Conservation (phyloP, 208 protist species). For the Trypanosoma platydactyli region DNA sequence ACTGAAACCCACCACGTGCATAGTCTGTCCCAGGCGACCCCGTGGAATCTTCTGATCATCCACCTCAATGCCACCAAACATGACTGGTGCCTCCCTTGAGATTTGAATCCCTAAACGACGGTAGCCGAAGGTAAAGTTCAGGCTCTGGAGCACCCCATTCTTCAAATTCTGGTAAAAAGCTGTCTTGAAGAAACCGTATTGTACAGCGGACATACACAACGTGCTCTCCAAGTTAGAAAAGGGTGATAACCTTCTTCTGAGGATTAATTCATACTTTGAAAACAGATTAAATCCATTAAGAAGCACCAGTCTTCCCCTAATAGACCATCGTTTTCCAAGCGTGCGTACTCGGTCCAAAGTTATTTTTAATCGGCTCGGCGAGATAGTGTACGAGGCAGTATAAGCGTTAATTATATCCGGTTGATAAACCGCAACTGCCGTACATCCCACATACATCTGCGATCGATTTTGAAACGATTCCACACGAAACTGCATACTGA, state of each 20-base stretch:
- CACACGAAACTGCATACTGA: constrained; percentile 41
- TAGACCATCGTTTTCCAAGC: constrained; percentile 60
- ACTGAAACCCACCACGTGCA: constrained; percentile 42
- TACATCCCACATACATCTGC: constrained; percentile 31
- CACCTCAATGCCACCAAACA: constrained; percentile 27
- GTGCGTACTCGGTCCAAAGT: constrained; percentile 35
- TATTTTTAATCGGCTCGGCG: constrained; percentile 48
- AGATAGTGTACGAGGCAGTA: constrained; percentile 34
- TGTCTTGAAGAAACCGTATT: constrained; percentile 60
- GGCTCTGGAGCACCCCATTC: constrained; percentile 35
- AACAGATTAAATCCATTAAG: constrained; percentile 46
- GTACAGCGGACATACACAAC: constrained; percentile 49
- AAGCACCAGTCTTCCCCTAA: constrained; percentile 49
- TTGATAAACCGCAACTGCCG: constrained; percentile 35
- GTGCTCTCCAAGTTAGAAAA: constrained; percentile 61
- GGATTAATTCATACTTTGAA: constrained; percentile 53
- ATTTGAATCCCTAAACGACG: constrained; percentile 43
- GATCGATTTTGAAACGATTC: constrained; percentile 31
- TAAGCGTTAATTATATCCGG: constrained; percentile 43
- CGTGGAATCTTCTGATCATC: constrained; percentile 27
- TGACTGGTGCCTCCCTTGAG: constrained; percentile 35
- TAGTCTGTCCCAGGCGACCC: constrained; percentile 53
- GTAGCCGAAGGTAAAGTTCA: constrained; percentile 48
- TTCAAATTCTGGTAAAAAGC: constrained; percentile 23
- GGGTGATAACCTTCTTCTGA: constrained; percentile 59